Conservation (phyloP, 1,284 basidiomycete species). For the Irpex rosettiformis region DNA sequence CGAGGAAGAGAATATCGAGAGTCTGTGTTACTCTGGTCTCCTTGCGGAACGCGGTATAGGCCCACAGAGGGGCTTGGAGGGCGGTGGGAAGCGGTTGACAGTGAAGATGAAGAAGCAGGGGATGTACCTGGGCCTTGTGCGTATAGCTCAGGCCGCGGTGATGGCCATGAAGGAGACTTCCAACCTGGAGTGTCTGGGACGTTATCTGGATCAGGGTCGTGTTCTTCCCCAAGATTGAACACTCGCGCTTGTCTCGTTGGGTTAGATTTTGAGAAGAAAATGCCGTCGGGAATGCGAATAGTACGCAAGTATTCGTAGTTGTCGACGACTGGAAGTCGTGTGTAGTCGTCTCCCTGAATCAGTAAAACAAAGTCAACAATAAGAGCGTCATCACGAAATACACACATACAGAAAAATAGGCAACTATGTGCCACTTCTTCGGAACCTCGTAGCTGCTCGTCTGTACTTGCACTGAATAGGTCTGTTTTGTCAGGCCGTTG, state of each 20-base stretch:
- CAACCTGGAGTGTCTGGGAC: constrained; percentile 24
- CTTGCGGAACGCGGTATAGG: constrained; percentile 17
- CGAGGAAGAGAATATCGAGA: constrained; percentile 34
- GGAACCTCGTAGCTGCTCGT: constrained; percentile 50
- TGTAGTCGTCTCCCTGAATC: constrained; percentile 60
- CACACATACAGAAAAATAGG: constrained; percentile 67
- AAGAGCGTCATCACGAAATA: constrained; percentile 9
- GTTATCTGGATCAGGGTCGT: constrained; percentile 19
- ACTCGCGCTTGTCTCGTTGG: constrained; percentile 37
- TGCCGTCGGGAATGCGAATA: constrained; percentile 57
- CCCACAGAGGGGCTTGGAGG: constrained; percentile 24
- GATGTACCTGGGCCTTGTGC: neutral
- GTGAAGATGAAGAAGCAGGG: constrained; percentile 33
- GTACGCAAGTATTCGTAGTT: constrained; percentile 65
- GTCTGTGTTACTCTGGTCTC: constrained; percentile 11
- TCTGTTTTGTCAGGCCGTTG: constrained; percentile 75
- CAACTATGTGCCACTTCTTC: constrained; percentile 76
- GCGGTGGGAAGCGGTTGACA: constrained; percentile 27
- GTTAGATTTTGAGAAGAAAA: constrained; percentile 64
- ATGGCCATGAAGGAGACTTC: constrained; percentile 27
- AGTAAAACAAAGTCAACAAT: neutral
- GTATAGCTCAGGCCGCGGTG: constrained; percentile 27
- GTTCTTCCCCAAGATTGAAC: constrained; percentile 24
- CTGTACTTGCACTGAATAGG: constrained; percentile 70
- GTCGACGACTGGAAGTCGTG: constrained; percentile 61